Evolutionary conservation across 1,284 basidiomycete genomes (phyloP).

Genomic region (Sanghuangporus weigelae): DNA sequence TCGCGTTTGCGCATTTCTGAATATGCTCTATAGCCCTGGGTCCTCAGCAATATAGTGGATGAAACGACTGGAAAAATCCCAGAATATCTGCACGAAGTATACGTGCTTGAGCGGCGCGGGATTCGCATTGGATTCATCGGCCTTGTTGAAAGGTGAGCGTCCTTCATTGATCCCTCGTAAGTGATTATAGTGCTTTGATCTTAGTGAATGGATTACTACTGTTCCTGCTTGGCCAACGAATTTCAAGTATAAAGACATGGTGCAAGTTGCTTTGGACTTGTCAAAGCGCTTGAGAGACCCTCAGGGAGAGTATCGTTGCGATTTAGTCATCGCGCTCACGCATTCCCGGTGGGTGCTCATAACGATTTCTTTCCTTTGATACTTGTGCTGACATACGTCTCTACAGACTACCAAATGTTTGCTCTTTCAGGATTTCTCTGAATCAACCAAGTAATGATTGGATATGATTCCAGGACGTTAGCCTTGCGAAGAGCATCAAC

Average conservation of each 20-base stretch:
- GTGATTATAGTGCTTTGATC: not conserved
- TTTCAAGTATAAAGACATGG: conserved; percentile 70
- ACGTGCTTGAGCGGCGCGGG: conserved; percentile 61
- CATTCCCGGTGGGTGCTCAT: conserved; percentile 52
- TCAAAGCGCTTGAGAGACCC: conserved; percentile 73
- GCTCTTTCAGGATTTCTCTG: conserved; percentile 35
- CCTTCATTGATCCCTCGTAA: too few relatives aligned
- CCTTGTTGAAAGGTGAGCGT: conserved; percentile 70
- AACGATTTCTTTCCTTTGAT: conserved; percentile 30
- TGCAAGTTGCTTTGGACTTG: conserved; percentile 55
- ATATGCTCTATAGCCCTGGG: conserved; percentile 54
- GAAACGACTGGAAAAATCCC: conserved; percentile 53
- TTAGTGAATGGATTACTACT: conserved; percentile 81
- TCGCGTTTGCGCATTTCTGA: conserved; percentile 10
- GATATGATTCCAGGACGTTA: conserved; percentile 50
- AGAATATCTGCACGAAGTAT: conserved; percentile 51
- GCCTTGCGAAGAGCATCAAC: conserved; percentile 56
- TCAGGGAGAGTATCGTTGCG: conserved; percentile 60
- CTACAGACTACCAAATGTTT: conserved; percentile 28
- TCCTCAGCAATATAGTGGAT: conserved; percentile 74
- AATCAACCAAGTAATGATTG: conserved; percentile 27
- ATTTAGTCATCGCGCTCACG: conserved; percentile 78
- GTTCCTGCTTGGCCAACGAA: conserved; percentile 77
- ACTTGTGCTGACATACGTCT: not conserved
- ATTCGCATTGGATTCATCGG: conserved; percentile 76